Evolutionary conservation across 2,329 filamentous ascomycete species (phyloP), one percentile per base, ranked within the genome.

Genomic region (Colletotrichum theobromicola): DNA sequence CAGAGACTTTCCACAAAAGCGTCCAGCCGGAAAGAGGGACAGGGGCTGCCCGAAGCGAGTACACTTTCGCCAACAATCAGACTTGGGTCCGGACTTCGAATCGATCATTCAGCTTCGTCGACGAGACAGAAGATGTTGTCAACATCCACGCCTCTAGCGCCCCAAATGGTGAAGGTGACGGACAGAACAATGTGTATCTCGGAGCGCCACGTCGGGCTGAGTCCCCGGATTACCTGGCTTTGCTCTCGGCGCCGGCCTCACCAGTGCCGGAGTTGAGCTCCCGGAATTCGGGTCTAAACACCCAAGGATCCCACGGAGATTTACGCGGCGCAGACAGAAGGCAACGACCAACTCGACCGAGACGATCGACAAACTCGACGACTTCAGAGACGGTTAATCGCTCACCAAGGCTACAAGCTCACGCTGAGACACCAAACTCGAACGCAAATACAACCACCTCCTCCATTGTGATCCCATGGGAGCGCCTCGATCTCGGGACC

Each of bases 61-160:
- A 77, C 64, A 76, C 73, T 10, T 81, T 81, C 57, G 66, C 80
- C 7, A 72, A 79, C 15, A 77, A 78, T 4, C 80, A 81, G 46
- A 79, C 78, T 15, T 81, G 80, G 80, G 79, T 81, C 32, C 77
- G 77, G 58, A 72, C 70, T 7, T 79, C 78, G 28, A 80, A 75
- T 50, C 72, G 78, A 62, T 62, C 76, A 26, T 46, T 81, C 26
- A 81, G 79, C 32, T 81, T 81, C 24, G 75, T 81, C 9, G 79
- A 81, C 46, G 80, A 81, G 60, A 81, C 80, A 4, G 75, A 79
- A 42, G 79, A 81, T 16, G 76, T 81, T 15, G 78, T 80, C 64
- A 79, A 79, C 37, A 78, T 79, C 9, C 78, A 80, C 35, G 79
- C 81, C 32, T 62, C 64, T 8, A 32, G 18, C 34, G 53, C 21